phyloP scores from a whole-genome alignment of 2,329 filamentous ascomycete species.

The Xylariaceae sp. region DNA sequence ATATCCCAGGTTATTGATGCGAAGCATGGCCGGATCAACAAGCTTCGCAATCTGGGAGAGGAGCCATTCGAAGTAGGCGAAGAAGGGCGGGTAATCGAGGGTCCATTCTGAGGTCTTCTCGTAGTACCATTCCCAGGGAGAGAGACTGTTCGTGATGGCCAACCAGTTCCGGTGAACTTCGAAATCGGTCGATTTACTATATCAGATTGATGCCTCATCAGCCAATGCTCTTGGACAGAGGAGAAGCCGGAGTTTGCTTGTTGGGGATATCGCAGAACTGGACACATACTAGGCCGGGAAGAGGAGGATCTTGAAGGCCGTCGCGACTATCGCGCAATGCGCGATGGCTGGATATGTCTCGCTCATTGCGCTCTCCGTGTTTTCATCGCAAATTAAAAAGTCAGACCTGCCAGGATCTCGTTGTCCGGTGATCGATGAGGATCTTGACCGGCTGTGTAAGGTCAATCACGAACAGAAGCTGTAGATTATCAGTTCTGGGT shows the following conservation, averaged over 20 bases:
- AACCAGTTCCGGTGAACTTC: constrained; percentile 99
- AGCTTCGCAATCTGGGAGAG: constrained; percentile 75
- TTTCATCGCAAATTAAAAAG: constrained; percentile 17
- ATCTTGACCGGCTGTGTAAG: not conserved
- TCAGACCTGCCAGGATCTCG: not conserved
- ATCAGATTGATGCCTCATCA: not conserved
- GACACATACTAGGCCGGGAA: constrained; percentile 85
- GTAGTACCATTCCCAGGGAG: constrained; percentile 87
- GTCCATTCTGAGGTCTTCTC: constrained; percentile 99
- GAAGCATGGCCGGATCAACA: constrained; percentile 75
- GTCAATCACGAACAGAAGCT: not conserved
- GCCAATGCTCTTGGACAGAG: not conserved
- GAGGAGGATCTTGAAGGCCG: constrained; percentile 83
- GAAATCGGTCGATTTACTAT: constrained; percentile 96
- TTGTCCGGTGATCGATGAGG: not conserved
- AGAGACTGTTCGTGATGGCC: constrained; percentile 85
- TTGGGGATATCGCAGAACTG: constrained; percentile 13
- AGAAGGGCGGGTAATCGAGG: constrained; percentile 96
- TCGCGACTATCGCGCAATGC: constrained; percentile 81
- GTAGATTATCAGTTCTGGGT: not conserved
- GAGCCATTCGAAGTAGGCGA: constrained; percentile 93
- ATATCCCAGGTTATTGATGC: constrained; percentile 74
- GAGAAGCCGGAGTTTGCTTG: not conserved
- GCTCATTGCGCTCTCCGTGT: constrained; percentile 51
- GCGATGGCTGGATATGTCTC: constrained; percentile 80